These are phyloP conservation scores for Botrytis paeoniae DNA, from an alignment of 2,329 filamentous ascomycete genomes.

Conservation along the genomic window DNA sequence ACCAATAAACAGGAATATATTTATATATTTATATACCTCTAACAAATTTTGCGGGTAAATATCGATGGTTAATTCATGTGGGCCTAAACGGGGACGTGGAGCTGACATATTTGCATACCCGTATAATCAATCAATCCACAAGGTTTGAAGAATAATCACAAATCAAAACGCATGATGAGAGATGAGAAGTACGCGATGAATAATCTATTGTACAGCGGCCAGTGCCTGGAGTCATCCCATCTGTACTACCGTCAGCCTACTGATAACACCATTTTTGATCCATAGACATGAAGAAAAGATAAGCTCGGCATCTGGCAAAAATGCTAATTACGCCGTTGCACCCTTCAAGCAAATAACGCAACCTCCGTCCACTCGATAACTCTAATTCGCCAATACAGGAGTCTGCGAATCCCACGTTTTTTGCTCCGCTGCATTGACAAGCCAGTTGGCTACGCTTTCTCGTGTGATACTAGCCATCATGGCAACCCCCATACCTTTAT, in stretches of 20 bases:
- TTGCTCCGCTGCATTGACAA: constrained; percentile 45
- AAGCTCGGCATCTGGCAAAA: neutral
- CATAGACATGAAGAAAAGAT: neutral
- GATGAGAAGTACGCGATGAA: neutral
- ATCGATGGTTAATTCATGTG: neutral
- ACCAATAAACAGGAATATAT: neutral
- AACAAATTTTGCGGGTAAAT: neutral
- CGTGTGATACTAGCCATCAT: constrained; percentile 24
- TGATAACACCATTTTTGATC: neutral
- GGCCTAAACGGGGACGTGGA: neutral
- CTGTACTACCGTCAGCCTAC: neutral
- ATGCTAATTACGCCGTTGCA: neutral
- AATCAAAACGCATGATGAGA: neutral
- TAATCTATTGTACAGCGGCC: neutral
- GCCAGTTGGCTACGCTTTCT: constrained; percentile 46
- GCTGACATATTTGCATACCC: neutral
- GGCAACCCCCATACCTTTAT: constrained; percentile 25
- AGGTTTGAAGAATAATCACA: neutral
- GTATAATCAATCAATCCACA: neutral
- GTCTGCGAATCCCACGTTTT: constrained; percentile 20
- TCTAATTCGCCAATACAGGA: constrained; percentile 8
- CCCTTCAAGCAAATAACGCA: neutral
- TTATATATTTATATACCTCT: neutral
- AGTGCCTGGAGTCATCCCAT: neutral
- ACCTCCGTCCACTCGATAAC: neutral